Base-by-base conservation (phyloP, 768 basidiomycete species). In the Gelatoporia subvermispora region DNA sequence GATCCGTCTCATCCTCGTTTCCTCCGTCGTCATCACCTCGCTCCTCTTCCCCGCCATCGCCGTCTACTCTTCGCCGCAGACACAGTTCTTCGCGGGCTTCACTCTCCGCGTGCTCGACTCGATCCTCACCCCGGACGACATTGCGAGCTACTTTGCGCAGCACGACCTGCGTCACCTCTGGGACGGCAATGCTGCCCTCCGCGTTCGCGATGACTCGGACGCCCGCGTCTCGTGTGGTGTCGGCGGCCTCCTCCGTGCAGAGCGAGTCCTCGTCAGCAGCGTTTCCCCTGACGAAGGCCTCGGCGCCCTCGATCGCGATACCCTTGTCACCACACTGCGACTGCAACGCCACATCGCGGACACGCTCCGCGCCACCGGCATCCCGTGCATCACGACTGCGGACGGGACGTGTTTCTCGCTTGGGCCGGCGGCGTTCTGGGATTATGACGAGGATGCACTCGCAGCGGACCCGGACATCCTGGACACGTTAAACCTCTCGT, bases 31-130 rank as follows among this genome's bases (percentile, higher is more conserved):
- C 54, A 93, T 93, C 62, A 87, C 90, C 47, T 86, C 86, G 16
- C 79, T 94, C 47, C 88, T 92, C 61, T 93, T 91, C 56, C 92
- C 92, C n/a, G 92, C 92, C 17, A 77, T 94, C 43, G 81, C 88
- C 43, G 76, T 88, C 49, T 92, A 93, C 64, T 82, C 82, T 20
- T 84, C 87, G 1, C 82, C 88, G 1, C 78, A 82, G 49, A 78
- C 81, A 0, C 78, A 79, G 39, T 66, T 67, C 47, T 65, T 85
- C 73, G 43, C 75, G 73, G 56, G 81, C 74, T 52, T 76, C 71
- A 67, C 75, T 16, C 72, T 74, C 23, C 72, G 71, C 41, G 75
- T 86, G n/a, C 74, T 89, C 48, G 78, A 84, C 57, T 73, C 78
- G 22, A 77, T 88, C 56, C 69, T 77, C 24, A 73, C 78, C 1